Evolutionary conservation across 2,329 filamentous ascomycete genomes (phyloP).

Genomic region (Chrysoporthe cubensis): DNA sequence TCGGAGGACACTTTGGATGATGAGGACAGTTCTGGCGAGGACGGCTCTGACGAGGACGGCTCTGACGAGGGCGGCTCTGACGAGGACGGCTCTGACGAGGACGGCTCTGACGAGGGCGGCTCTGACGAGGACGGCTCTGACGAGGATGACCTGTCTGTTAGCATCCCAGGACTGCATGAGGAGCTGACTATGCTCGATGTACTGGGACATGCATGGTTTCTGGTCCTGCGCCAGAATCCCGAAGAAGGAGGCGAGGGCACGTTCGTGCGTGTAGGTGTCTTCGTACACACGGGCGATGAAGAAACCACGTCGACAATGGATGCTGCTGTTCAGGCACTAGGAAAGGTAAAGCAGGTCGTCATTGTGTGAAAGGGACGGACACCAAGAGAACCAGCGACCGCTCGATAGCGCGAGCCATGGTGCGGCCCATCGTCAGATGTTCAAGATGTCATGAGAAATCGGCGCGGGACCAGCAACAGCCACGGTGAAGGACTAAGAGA

Average conservation of each 20-base stretch:
- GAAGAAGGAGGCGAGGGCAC: too few species aligned
- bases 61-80: neutral
- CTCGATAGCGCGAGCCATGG: too few species aligned
- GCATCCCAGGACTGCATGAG: too few species aligned
- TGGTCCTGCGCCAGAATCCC: neutral
- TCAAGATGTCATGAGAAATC: too few species aligned
- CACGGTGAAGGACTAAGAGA: neutral
- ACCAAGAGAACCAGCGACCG: too few species aligned
- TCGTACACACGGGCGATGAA: neutral
- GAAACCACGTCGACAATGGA: neutral
- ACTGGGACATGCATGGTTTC: neutral
- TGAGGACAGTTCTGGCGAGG: too few species aligned
- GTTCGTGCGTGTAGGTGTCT: neutral
- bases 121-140: neutral
- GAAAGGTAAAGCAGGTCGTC: neutral
- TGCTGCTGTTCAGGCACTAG: neutral
- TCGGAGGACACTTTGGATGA: too few species aligned
- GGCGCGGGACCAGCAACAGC: too few species aligned
- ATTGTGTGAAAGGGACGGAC: neutral
- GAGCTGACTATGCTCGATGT: neutral
- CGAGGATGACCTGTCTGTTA: too few species aligned
- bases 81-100: neutral
- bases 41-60: neutral
- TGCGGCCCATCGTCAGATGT: neutral
- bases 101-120: neutral